These are phyloP conservation scores for Lipomyces mesembrius DNA, from an alignment of 805 yeast species.

Conservation along the genomic window DNA sequence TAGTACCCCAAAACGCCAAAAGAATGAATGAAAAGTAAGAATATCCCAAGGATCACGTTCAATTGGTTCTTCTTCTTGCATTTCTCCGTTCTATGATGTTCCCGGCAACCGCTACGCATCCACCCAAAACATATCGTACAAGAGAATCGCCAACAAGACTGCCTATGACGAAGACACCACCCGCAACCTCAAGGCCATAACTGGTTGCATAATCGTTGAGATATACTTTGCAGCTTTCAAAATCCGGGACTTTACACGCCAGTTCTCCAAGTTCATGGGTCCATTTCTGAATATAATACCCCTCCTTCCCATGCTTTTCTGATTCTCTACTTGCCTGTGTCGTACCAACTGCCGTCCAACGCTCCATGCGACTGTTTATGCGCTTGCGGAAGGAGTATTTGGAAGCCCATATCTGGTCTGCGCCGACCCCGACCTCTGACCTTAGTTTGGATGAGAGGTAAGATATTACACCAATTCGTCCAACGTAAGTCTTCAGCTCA, in stretches of 20 bases:
- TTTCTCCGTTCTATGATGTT: constrained; percentile 20
- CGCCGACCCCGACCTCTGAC: constrained; percentile 27
- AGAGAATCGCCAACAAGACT: constrained; percentile 45
- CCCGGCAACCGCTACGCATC: constrained; percentile 41
- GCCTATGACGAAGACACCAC: constrained; percentile 41
- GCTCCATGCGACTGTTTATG: constrained; percentile 16
- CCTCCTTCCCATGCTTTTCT: not conserved
- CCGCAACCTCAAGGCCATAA: constrained; percentile 35
- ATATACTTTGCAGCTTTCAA: constrained; percentile 10
- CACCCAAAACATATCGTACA: constrained; percentile 43
- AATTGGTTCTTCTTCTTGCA: not conserved
- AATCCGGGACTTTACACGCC: not conserved
- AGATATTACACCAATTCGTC: constrained; percentile 43
- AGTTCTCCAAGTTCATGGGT: not conserved
- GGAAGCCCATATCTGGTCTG: constrained; percentile 32
- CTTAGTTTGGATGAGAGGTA: constrained; percentile 37
- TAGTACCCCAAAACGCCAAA: constrained; percentile 1
- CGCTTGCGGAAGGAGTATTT: constrained; percentile 24
- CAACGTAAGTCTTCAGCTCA: constrained; percentile 40
- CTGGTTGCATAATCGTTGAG: constrained; percentile 21
- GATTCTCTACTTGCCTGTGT: not conserved
- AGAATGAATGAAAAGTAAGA: no score
- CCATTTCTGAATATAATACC: not conserved
- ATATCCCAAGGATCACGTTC: not conserved
- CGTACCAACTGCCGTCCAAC: constrained; percentile 17